Base-by-base conservation (phyloP, 2,329 filamentous ascomycete genomes). In the Penicillium sp. region DNA sequence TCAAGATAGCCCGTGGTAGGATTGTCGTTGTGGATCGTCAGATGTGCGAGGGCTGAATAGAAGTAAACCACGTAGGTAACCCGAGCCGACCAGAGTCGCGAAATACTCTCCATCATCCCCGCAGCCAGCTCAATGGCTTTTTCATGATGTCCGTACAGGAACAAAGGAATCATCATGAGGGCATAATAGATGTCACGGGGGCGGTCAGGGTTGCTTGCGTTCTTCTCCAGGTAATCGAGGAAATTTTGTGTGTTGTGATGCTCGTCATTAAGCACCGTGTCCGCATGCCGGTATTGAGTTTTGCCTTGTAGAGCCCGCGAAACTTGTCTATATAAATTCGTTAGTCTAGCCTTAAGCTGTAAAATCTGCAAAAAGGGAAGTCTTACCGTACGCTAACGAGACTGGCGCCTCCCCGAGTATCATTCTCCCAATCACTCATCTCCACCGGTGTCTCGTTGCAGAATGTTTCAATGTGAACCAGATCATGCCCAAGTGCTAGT, bases 291-390 rank as follows among this genome's bases (percentile, higher is more conserved):
- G 48, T 75, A 78, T 3, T 78, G 75, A 0, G 87, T 89, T 69
- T 88, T 89, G 29, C 87, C 87, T 71, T 88, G 85, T 17, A 90
- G 71, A 13, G 87, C 86, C 60, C 85, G 80, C 11, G 80, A 76
- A 57, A 84, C 84, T 75, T 89, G 87, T 64, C 78, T 75, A 56
- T 60, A 60, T 29, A 7, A 30, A 44, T 49, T 11, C 11, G 62
- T 66, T 54, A 68, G 52, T 15, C n/a, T 35, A 56, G 31, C 1
- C 35, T 41, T 41, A 11, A 3, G 11, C 31, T n/a, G 15, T 6
- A 21, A 13, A 38, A 17, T 7, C 30, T 46, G 38, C 15, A 2
- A 26, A 29, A 23, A 19, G 35, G 17, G 15, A 23, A 21, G 23
- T 30, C 58, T 66, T 71, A 76, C 66, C 83, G 77, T 13, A 83